Evolutionary conservation across 192 early-diverging fungal genomes (phyloP).

Genomic region (Mortierella hygrophila): DNA sequence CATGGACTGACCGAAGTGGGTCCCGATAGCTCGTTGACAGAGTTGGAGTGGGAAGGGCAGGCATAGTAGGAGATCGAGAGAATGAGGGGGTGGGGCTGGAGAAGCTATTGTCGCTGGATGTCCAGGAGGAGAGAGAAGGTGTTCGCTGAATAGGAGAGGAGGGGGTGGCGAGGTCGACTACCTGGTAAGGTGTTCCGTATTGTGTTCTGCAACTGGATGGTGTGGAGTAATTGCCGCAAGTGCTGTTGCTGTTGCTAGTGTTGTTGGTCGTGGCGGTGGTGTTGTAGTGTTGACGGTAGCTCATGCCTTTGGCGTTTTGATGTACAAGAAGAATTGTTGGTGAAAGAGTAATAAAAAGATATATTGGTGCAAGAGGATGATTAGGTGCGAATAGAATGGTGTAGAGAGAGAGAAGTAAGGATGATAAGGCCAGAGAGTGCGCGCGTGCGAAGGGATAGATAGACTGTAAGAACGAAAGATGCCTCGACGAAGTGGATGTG

Average conservation of each 20-base stretch:
- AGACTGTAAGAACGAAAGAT: background rate
- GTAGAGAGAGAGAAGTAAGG: background rate
- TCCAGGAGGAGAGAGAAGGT: background rate
- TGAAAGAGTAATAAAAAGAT: background rate
- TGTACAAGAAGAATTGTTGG: background rate
- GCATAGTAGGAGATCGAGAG: background rate
- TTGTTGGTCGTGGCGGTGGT: background rate
- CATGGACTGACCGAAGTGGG: slow-evolving; percentile 24
- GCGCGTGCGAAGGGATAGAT: background rate
- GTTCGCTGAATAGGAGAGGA: background rate
- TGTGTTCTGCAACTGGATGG: slow-evolving; percentile 28
- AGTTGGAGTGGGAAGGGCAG: background rate
- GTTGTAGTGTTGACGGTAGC: background rate
- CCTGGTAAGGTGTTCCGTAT: slow-evolving; percentile 6
- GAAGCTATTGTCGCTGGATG: background rate
- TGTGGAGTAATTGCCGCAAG: slow-evolving; percentile 12
- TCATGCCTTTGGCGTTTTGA: background rate
- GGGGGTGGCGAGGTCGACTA: slow-evolving; percentile 1
- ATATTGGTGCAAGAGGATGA: background rate
- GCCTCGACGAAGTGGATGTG: background rate
- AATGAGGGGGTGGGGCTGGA: background rate
- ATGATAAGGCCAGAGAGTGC: background rate
- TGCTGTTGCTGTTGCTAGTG: background rate
- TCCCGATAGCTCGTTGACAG: slow-evolving; percentile 26
- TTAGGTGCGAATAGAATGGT: background rate